Evolutionary conservation across 306 rosid species (phyloP).

Genomic region (Pueraria montana): DNA sequence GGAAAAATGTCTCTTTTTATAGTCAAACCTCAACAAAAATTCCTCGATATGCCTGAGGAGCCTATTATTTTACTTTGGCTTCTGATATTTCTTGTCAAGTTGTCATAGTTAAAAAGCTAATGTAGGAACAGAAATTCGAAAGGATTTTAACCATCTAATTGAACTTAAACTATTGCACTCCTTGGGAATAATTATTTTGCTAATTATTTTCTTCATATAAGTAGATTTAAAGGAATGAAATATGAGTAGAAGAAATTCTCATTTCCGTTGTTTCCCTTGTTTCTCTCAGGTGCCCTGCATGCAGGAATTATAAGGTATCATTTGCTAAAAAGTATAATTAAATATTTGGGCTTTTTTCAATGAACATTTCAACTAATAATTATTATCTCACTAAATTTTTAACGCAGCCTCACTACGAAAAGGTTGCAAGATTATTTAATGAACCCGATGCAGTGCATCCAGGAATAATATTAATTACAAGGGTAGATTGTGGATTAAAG

Average conservation of each 20-base stretch:
- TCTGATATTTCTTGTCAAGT: too few species aligned
- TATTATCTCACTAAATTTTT: slow-evolving; percentile 36
- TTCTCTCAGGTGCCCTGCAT: slow-evolving; percentile 94
- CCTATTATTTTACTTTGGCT: too few species aligned
- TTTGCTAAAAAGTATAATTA: slow-evolving; percentile 19
- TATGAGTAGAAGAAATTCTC: slow-evolving; percentile 31
- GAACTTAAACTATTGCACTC: too few species aligned
- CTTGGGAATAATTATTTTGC: too few species aligned
- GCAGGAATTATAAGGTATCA: slow-evolving; percentile 95
- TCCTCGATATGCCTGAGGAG: too few species aligned
- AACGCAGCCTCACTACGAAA: slow-evolving; percentile 92
- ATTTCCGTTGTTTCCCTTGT: slow-evolving; percentile 42
- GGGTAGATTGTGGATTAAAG: slow-evolving; percentile 96
- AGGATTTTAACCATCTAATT: too few species aligned
- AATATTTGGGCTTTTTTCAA: background rate
- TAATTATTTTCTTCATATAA: too few species aligned
- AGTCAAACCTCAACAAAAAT: too few species aligned
- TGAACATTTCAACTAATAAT: slow-evolving; percentile 13
- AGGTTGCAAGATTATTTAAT: slow-evolving; percentile 95
- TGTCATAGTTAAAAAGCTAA: too few species aligned
- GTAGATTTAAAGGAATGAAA: background rate
- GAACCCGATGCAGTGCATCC: slow-evolving; percentile 97
- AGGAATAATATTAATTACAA: slow-evolving; percentile 83
- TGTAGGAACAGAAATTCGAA: too few species aligned
- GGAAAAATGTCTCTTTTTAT: too few species aligned